Conservation (phyloP, 352 stramenopile genomes). For the Pythium pyrilobum region DNA sequence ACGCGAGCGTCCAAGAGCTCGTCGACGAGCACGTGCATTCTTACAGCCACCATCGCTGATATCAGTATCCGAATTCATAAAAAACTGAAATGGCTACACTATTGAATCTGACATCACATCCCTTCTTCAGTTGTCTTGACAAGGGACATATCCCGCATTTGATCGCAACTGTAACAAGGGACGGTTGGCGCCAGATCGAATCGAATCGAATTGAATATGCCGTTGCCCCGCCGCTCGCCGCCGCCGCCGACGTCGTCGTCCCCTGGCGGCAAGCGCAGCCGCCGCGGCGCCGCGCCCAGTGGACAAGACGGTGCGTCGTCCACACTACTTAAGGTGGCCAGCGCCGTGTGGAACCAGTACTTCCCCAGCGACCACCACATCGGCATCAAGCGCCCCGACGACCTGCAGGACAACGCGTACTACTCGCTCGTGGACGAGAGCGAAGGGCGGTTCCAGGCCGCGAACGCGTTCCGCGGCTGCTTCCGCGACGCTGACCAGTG, state of each 20-base stretch:
- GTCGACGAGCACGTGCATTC: conserved; percentile 15
- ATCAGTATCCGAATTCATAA: neutral
- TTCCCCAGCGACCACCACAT: conserved; percentile 63
- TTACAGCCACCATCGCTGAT: neutral
- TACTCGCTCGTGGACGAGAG: conserved; percentile 24
- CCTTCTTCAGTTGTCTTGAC: too few relatives aligned
- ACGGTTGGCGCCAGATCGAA: conserved; percentile 6
- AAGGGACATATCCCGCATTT: neutral
- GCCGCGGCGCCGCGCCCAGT: neutral
- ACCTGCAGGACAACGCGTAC: conserved; percentile 14
- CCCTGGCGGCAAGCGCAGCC: conserved; percentile 1
- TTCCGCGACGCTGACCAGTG: conserved; percentile 23
- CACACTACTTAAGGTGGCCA: conserved; percentile 31
- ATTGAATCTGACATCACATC: neutral
- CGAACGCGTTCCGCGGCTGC: conserved; percentile 24
- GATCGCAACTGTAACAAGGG: conserved; percentile 3
- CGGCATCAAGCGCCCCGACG: conserved; percentile 17
- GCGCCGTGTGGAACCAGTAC: conserved; percentile 72
- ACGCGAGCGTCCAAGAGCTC: conserved; percentile 2
- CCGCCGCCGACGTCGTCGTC: neutral
- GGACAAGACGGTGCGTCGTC: neutral
- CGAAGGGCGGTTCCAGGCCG: conserved; percentile 27
- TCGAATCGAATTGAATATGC: conserved; percentile 8
- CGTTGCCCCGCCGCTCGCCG: conserved; percentile 12
- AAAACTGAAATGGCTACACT: neutral